Base-by-base conservation (phyloP, 495 filamentous ascomycete species). In the Podospora pseudoanserina region DNA sequence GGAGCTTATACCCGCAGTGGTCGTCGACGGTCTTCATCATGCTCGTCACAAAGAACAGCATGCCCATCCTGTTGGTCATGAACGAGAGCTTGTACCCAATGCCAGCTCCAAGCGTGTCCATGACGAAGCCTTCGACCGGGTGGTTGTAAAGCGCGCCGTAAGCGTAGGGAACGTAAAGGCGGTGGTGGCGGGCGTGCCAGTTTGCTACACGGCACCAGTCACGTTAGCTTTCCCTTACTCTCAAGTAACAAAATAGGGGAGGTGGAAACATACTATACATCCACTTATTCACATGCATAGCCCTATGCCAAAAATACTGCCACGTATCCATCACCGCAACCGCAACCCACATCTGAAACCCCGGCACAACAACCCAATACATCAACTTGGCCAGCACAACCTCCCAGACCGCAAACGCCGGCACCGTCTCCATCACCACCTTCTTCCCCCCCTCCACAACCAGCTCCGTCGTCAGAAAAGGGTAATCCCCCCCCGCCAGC, bases 121-220 rank as follows among this genome's bases (percentile, higher is more conserved):
- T 87, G 39, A 97, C 83, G 75, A 99, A 95, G 3, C 92, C 95
- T 80, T 97, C 95, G 55, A 94, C 79, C 0, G 93, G 92, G 73
- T 97, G 94, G 76, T 97, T 99, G 82, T 97, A 99, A 54, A 97
- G 87, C 27, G 95, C 95, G 66, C 95, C 95, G 78, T 94, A 99
- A 18, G 95, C 95, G 80, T 97, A 99, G 18, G 95, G 95, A 18
- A 97, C 94, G 76, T 97, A 97, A 30, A 99, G 89, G 19, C 92
- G 88, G 82, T 99, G 95, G 79, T 99, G 95, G 19, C 93, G 88
- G 49, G 94, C 92, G 79, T 99, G 94, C 82, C 97, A 95, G 71
- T 63, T 26, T 63, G 53, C 34, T 56, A 54, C 60, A 34, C 30
- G 49, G 60, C 55, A 2, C 39, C 7, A 49, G 2, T 11, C 7